These are phyloP conservation scores for Hypocrella siamensis DNA, from an alignment of 2,329 filamentous ascomycete genomes.

Conservation along the genomic window DNA sequence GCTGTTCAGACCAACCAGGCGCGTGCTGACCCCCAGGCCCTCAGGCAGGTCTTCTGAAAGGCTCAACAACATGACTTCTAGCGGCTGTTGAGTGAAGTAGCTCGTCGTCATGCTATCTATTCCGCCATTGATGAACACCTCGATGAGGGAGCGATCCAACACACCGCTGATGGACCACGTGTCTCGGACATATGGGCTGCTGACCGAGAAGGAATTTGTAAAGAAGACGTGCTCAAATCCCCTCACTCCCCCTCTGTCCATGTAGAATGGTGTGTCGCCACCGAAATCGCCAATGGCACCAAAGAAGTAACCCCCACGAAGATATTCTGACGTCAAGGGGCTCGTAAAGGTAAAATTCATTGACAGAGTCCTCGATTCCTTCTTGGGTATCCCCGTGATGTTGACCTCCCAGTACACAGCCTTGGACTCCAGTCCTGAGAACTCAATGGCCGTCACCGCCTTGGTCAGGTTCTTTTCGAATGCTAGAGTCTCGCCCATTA, in stretches of 20 bases:
- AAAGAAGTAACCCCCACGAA: background rate
- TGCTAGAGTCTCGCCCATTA: background rate
- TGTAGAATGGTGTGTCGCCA: background rate
- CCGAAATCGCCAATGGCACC: background rate
- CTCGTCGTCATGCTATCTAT: background rate
- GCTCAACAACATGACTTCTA: background rate
- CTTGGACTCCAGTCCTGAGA: background rate
- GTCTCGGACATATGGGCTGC: background rate
- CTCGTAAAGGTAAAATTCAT: background rate
- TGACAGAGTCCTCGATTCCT: background rate
- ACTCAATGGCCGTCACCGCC: background rate
- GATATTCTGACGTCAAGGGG: background rate
- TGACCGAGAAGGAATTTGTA: background rate
- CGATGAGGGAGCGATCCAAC: background rate
- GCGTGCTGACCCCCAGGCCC: background rate
- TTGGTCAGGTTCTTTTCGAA: background rate
- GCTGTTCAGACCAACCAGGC: background rate
- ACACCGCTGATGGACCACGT: background rate
- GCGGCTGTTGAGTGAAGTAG: background rate
- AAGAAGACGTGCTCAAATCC: background rate
- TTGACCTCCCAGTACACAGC: background rate
- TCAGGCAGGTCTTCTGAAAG: background rate
- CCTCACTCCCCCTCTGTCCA: background rate
- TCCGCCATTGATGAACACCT: background rate
- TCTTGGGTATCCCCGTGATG: background rate